These are phyloP conservation scores for Moniliophthora roreri DNA, from an alignment of 1,284 basidiomycete species.

Conservation along the genomic window DNA sequence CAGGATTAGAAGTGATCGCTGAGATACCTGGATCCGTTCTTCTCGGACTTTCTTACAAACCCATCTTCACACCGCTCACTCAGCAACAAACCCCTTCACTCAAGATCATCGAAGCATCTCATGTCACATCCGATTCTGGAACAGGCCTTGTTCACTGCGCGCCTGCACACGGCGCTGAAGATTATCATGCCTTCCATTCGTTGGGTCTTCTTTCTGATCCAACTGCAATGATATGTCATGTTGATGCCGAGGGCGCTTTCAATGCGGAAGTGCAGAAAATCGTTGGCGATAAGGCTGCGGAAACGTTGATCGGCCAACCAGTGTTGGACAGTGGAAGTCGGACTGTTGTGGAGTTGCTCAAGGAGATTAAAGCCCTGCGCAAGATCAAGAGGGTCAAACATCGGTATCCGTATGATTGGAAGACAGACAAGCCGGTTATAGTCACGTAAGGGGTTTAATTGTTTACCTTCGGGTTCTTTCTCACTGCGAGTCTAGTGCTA, in stretches of 20 bases:
- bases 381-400: slow-evolving; percentile 79
- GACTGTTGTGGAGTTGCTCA: slow-evolving; percentile 65
- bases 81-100: slow-evolving; percentile 25
- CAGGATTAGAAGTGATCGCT: slow-evolving; percentile 42
- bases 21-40: slow-evolving; percentile 56
- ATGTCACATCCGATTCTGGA: slow-evolving; percentile 89
- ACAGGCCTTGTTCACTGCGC: slow-evolving; percentile 97
- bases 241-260: slow-evolving; percentile 83
- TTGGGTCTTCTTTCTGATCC: slow-evolving; percentile 44
- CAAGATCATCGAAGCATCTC: slow-evolving; percentile 52
- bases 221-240: slow-evolving; percentile 66
- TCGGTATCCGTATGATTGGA: slow-evolving; percentile 97
- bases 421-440: slow-evolving; percentile 91
- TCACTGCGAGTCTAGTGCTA: slow-evolving; percentile 61
- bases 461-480: neutral
- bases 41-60: slow-evolving; percentile 63
- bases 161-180: slow-evolving; percentile 93
- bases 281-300: slow-evolving; percentile 44
- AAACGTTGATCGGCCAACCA: slow-evolving; percentile 63
- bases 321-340: slow-evolving; percentile 75
- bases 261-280: slow-evolving; percentile 54
- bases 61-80: slow-evolving; percentile 55
- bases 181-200: slow-evolving; percentile 75
- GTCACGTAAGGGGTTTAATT: slow-evolving; percentile 58
- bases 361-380: slow-evolving; percentile 58